A percentile compares a stretch with the other conserved stretches of the same genome.
Evolutionary conservation across 345 rosid species (phyloP).

Genomic region (Lumnitzera littorea): DNA sequence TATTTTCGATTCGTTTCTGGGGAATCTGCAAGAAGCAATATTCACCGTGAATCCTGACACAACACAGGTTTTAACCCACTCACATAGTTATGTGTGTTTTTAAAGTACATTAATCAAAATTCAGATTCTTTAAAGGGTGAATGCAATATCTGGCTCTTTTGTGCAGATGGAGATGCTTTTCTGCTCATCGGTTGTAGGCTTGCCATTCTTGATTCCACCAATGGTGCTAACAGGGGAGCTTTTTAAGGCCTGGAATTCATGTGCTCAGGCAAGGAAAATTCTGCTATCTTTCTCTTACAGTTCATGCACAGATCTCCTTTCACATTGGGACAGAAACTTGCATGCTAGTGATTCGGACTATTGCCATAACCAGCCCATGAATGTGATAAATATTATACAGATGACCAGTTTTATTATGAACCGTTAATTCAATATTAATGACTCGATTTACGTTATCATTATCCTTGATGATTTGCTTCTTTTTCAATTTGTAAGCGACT

Average conservation of each 20-base stretch:
- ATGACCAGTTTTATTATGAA: too few relatives aligned
- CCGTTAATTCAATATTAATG: too few relatives aligned
- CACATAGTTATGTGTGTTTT: too few relatives aligned
- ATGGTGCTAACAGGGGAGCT: slow-evolving; percentile 96
- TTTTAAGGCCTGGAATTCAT: slow-evolving; percentile 87
- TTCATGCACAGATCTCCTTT: background rate
- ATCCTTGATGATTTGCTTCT: too few relatives aligned
- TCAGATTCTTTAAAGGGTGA: background rate
- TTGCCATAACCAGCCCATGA: too few relatives aligned
- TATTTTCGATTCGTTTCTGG: slow-evolving; percentile 78
- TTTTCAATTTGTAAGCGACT: too few relatives aligned
- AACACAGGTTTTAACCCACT: slow-evolving; percentile 63
- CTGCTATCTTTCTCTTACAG: too few relatives aligned
- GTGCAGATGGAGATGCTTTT: slow-evolving; percentile 94
- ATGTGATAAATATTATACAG: too few relatives aligned
- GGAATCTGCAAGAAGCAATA: slow-evolving; percentile 92
- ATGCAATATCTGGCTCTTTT: background rate
- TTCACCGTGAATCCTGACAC: slow-evolving; percentile 80
- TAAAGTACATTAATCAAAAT: too few relatives aligned
- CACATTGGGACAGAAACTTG: too few relatives aligned
- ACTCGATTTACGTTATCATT: too few relatives aligned
- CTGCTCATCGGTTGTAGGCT: slow-evolving; percentile 86
- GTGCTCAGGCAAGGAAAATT: slow-evolving; percentile 54
- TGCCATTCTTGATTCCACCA: slow-evolving; percentile 86
- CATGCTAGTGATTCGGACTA: too few relatives aligned